Evolutionary conservation across 139 green algal species (phyloP), one percentile per base, ranked within the genome.

Genomic region (Tetradesmus lagerheimii): DNA sequence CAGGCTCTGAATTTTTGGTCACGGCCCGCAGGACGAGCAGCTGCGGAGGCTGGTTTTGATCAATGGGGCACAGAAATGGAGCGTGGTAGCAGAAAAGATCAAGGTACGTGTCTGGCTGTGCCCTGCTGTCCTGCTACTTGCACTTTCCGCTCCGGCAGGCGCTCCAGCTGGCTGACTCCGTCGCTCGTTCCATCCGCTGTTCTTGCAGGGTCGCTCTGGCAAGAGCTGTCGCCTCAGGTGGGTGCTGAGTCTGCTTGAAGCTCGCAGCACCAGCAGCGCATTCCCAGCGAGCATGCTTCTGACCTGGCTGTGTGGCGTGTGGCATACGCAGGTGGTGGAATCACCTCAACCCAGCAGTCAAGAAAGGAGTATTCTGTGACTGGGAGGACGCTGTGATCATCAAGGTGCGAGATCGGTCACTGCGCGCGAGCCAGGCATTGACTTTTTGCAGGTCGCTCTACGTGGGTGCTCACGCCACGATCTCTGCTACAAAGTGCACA

Each of bases 211-310:
- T 0, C 94, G 97, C 16, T 95, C 90, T 1, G 96, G 96, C 78
- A 99, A 99, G 90, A 96, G 91, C 85, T 99, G 97, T 92, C 91
- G 97, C 12, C 92, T 98, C 16, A 83, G 96, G 90, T 93, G 82
- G 16, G 87, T 80, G 25, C 12, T 53, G 57, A 71, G 57, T n/a
- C 57, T 31, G 50, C 50, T 71, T 71, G 8, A 8, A 2, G 8
- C 4, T n/a, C 9, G 57, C 57, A 71, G 57, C 57, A n/a, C 57
- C 23, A 18, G 57, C 57, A 71, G 57, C 57, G 57, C 1, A 71
- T 11, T 71, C 57, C n/a, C 9, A 0, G 25, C 1, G 18, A 8
- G 25, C 57, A 6, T 71, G 20, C 23, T 27, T 82, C 16, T 82
- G 76, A 53, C 23, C 31, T 47, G 38, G n/a, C 50, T 77, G 12